Evolutionary conservation across 352 stramenopile genomes (phyloP), one percentile per base, ranked within the genome.

Genomic region (Phytophthora sp.): DNA sequence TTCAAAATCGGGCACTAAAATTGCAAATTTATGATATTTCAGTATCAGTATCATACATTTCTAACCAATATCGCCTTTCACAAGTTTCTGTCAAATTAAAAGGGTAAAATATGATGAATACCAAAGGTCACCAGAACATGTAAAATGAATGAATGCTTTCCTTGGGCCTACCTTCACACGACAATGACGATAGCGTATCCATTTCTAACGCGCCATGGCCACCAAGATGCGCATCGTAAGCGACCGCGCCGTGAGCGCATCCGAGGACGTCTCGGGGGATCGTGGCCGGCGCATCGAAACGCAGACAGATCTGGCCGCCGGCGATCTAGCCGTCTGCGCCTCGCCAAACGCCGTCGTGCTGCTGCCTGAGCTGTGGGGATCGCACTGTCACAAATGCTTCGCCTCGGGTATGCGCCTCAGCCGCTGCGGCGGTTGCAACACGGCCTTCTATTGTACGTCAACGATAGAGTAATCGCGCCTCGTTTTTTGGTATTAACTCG

Each of bases 331-430:
- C 35, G 50, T 90, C 16, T 54, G 58, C 2, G 57, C 66, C 6
- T 27, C 57, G 16, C 68, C 68, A 6, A 66, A 71, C 30, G 76
- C 84, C 0, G 69, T 73, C 20, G 65, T 92, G 62, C 60, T 94
- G 35, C 57, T 74, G 26, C 79, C 81, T 6, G 52, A 74, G 41
- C 72, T 88, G 18, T 94, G 84, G 86, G 18, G 56, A 9, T 77
- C 77, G 21, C 79, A 81, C 29, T 94, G 86, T 57, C 79, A 90
- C 63, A 68, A 70, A 15, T 94, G 86, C 64, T 92, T 94, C 45
- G 18, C 21, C 15, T 44, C 39, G 1, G 15, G 21, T 7, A 13
- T 26, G 16, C 65, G 63, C 27, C 74, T 91, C 21, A 82, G 77
- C 39, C 80, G 82, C 51, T 94, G 86, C 35, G 79, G 80, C 2